Conservation (phyloP, 176 grass and related monocot species). For the Cenchrus fungigraminus region DNA sequence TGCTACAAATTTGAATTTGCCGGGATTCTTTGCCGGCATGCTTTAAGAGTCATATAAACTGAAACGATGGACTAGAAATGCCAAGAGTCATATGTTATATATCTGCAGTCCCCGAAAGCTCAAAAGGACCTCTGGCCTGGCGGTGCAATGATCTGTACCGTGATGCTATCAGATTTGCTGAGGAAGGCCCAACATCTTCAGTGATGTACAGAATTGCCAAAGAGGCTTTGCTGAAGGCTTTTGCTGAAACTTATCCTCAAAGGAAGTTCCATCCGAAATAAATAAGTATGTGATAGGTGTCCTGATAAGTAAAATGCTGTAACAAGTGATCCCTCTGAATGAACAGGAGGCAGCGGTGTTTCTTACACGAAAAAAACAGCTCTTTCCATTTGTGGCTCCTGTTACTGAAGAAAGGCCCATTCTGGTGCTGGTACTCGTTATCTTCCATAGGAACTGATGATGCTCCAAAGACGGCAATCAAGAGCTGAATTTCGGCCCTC, state of each 20-base stretch:
- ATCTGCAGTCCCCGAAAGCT: constrained; percentile 29
- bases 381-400: too few relatives aligned
- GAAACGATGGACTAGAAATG: constrained; percentile 60
- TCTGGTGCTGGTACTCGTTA: background rate
- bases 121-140: constrained; percentile 37
- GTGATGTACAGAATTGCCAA: constrained; percentile 59
- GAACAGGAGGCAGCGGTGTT: background rate
- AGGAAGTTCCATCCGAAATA: constrained; percentile 33
- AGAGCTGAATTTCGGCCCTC: background rate
- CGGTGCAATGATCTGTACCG: constrained; percentile 62
- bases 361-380: too few relatives aligned
- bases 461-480: background rate
- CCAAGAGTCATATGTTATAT: constrained; percentile 41
- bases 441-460: background rate
- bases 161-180: constrained; percentile 62
- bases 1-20: constrained; percentile 66
- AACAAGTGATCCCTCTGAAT: background rate
- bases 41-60: constrained; percentile 51
- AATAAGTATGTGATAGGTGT: background rate
- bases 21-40: constrained; percentile 56
- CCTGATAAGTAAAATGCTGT: background rate
- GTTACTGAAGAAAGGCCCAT: background rate
- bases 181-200: constrained; percentile 56
- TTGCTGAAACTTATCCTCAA: constrained; percentile 51
- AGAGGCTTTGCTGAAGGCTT: constrained; percentile 11